These are phyloP conservation scores for Thyridium curvatum DNA, from an alignment of 2,329 filamentous ascomycete genomes.

Conservation along the genomic window DNA sequence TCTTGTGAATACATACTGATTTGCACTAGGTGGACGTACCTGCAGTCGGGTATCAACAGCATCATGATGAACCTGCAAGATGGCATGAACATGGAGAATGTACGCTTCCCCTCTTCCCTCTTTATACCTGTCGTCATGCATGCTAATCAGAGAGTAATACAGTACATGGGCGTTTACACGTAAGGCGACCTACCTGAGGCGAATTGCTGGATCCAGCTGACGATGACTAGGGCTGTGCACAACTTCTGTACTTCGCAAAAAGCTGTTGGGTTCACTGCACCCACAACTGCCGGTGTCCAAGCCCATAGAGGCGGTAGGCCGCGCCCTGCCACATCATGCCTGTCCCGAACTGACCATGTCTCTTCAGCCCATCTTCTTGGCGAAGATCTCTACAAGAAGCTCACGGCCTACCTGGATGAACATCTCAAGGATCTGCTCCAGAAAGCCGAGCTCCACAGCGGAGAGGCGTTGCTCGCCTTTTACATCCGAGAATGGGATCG, in stretches of 20 bases:
- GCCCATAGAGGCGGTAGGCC: slow-evolving; percentile 65
- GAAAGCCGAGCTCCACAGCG: slow-evolving; percentile 71
- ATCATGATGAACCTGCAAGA: slow-evolving; percentile 92
- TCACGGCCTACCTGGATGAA: slow-evolving; percentile 75
- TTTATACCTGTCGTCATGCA: not conserved
- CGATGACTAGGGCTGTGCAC: slow-evolving; percentile 67
- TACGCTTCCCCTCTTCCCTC: slow-evolving; percentile 29
- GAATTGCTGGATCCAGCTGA: slow-evolving; percentile 23
- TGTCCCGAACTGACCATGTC: slow-evolving; percentile 2
- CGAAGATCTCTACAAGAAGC: slow-evolving; percentile 89
- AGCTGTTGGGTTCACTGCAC: slow-evolving; percentile 56
- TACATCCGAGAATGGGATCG: slow-evolving; percentile 97
- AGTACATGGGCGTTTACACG: slow-evolving; percentile 98
- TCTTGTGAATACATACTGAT: slow-evolving; percentile 3
- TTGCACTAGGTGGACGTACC: slow-evolving; percentile 70
- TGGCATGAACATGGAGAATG: slow-evolving; percentile 88
- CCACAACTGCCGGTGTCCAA: slow-evolving; percentile 19
- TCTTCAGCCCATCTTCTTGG: slow-evolving; percentile 78
- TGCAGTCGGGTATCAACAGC: slow-evolving; percentile 80
- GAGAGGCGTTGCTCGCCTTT: slow-evolving; percentile 84
- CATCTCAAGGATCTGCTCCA: slow-evolving; percentile 69
- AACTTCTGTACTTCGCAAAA: slow-evolving; percentile 99
- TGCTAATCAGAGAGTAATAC: slow-evolving; percentile 11
- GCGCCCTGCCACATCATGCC: not conserved
- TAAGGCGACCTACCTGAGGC: slow-evolving; percentile 28